Conservation (phyloP, 129 eudicot species). For the Smallanthus sonchifolius region DNA sequence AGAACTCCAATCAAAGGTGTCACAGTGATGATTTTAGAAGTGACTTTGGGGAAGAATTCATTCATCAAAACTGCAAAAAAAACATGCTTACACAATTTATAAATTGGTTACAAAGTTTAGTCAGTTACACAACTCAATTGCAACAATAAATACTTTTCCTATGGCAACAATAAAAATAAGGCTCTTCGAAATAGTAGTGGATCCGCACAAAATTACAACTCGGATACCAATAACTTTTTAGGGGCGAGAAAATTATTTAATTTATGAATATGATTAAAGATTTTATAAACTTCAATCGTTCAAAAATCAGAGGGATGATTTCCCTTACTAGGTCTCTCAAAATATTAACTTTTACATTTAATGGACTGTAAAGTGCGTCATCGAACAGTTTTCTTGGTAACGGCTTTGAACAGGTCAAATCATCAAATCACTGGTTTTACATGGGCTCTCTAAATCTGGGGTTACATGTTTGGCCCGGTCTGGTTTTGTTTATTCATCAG, state of each 20-base stretch:
- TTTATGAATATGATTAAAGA: not conserved
- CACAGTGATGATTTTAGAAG: conserved; percentile 79
- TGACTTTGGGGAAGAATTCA: conserved; percentile 90
- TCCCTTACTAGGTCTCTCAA: not conserved
- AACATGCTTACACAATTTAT: not conserved
- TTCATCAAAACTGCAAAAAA: conserved; percentile 70
- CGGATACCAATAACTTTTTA: not conserved
- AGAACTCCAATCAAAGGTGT: conserved; percentile 95
- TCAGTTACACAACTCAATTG: too few relatives aligned
- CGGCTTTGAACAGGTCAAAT: not conserved
- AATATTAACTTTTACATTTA: not conserved
- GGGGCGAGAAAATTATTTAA: not conserved
- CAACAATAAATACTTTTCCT: too few relatives aligned
- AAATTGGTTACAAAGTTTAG: not conserved
- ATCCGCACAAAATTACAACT: not conserved
- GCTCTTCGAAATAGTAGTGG: not conserved
- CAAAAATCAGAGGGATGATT: not conserved
- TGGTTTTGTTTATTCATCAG: not conserved
- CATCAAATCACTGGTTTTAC: not conserved
- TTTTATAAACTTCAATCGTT: not conserved
- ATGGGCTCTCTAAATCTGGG: not conserved
- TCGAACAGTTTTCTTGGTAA: not conserved
- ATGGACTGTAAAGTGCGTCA: not conserved
- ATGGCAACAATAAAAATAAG: too few relatives aligned
- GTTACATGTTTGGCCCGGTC: not conserved